Percentiles rank a stretch among this genome's conserved stretches.
These are phyloP conservation scores for Eudorina sp. DNA, from an alignment of 139 green algal species.

Conservation along the genomic window DNA sequence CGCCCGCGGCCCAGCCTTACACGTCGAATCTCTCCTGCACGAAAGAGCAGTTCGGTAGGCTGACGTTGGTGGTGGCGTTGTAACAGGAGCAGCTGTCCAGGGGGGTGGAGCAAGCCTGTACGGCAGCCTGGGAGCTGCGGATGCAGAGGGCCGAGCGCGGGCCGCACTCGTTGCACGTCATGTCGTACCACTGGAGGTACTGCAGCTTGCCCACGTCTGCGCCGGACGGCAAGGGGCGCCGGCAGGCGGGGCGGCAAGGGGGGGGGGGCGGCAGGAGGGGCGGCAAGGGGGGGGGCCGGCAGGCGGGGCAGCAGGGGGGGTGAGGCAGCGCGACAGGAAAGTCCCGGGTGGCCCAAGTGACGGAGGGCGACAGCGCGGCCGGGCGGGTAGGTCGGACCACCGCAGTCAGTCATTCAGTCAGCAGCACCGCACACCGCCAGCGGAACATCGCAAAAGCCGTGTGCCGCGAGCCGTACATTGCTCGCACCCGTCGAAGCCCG, in stretches of 20 bases:
- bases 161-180: conserved; percentile 53
- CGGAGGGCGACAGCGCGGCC: no score
- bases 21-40: conserved; percentile 6
- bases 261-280: not conserved
- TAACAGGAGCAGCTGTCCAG: conserved; percentile 49
- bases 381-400: no score
- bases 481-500: no score
- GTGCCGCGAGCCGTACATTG: no score
- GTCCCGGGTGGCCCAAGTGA: no score
- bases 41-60: conserved; percentile 4
- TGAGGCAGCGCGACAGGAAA: no score
- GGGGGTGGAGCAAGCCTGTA: conserved; percentile 46
- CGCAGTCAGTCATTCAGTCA: no score
- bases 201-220: conserved; percentile 42
- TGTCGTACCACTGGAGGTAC: conserved; percentile 56
- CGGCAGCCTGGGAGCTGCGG: not conserved
- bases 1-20: conserved; percentile 6
- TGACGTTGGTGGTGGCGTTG: not conserved
- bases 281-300: not conserved
- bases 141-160: conserved; percentile 32
- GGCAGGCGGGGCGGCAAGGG: no score
- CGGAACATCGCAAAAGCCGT: no score
- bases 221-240: not conserved
- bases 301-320: no score
- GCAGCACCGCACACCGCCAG: no score